phyloP scores from a whole-genome alignment of 2,329 filamentous ascomycete genomes.

The Colletotrichum zoysiae region DNA sequence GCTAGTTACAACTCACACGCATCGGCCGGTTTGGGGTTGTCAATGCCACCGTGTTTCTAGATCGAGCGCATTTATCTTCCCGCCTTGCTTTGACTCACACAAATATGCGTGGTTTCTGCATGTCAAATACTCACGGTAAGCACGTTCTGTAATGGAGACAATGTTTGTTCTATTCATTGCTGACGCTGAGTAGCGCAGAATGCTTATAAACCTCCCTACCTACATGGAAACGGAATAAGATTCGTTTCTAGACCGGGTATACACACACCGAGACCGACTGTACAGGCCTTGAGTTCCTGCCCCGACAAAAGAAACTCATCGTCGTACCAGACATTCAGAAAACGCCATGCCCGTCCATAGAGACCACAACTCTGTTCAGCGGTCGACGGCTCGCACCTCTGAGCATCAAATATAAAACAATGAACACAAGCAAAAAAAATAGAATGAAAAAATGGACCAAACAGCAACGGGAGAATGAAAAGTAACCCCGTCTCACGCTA shows the following conservation, averaged over 20 bases:
- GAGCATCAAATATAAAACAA: background rate
- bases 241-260: slow-evolving; percentile 2
- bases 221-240: background rate
- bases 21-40: background rate
- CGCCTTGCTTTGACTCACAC: background rate
- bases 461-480: background rate
- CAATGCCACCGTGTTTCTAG: background rate
- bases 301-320: slow-evolving; percentile 16
- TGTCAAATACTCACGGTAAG: too few species aligned
- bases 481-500: background rate
- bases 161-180: background rate
- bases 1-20: background rate
- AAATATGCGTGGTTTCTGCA: background rate
- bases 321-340: background rate
- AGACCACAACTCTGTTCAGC: background rate
- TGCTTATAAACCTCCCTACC: background rate
- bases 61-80: background rate
- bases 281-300: background rate
- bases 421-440: too few species aligned
- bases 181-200: slow-evolving; percentile 2
- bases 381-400: background rate
- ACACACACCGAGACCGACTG: slow-evolving; percentile 1
- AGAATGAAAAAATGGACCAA: background rate
- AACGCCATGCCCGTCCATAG: background rate
- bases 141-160: background rate